Conservation (phyloP, 225 moss, liverwort and hornwort genomes). For the Bryoerythrophyllum caledonicum region DNA sequence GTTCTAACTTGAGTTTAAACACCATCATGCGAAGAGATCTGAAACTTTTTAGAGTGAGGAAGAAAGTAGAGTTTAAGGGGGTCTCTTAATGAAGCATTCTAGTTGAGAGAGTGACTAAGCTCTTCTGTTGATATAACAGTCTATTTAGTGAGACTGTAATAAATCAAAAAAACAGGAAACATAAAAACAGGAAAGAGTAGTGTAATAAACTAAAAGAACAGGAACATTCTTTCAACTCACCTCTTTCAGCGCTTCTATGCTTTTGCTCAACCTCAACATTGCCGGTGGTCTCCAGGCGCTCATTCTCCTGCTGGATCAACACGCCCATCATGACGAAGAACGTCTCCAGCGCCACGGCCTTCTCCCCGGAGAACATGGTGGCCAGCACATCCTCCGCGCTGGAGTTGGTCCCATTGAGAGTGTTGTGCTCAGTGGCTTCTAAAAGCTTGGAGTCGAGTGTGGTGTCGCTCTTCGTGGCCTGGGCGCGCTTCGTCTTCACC, state of each 20-base stretch:
- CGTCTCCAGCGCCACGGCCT: slow-evolving; percentile 74
- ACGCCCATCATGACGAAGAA: slow-evolving; percentile 88
- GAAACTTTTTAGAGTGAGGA: no score
- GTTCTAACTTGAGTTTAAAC: no score
- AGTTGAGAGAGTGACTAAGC: no score
- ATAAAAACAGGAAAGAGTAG: no score
- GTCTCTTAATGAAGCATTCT: no score
- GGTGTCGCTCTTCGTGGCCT: slow-evolving; percentile 39
- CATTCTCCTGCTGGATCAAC: slow-evolving; percentile 78
- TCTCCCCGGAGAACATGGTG: slow-evolving; percentile 62
- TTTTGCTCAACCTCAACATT: neutral
- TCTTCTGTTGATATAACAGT: no score
- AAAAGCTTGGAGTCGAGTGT: slow-evolving; percentile 36
- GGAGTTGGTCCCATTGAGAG: slow-evolving; percentile 23
- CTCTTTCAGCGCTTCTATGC: slow-evolving; percentile 18
- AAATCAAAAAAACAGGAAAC: no score
- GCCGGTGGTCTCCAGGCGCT: slow-evolving; percentile 47
- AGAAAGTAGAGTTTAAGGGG: no score
- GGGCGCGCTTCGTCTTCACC: slow-evolving; percentile 69
- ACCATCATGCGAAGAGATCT: no score
- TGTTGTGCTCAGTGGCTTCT: slow-evolving; percentile 36
- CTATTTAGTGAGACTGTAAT: no score
- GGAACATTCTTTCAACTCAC: neutral
- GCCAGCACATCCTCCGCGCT: slow-evolving; percentile 53
- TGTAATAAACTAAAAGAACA: no score